Base-by-base conservation (phyloP, 768 basidiomycete genomes). In the Neoboletus subvelutipes region DNA sequence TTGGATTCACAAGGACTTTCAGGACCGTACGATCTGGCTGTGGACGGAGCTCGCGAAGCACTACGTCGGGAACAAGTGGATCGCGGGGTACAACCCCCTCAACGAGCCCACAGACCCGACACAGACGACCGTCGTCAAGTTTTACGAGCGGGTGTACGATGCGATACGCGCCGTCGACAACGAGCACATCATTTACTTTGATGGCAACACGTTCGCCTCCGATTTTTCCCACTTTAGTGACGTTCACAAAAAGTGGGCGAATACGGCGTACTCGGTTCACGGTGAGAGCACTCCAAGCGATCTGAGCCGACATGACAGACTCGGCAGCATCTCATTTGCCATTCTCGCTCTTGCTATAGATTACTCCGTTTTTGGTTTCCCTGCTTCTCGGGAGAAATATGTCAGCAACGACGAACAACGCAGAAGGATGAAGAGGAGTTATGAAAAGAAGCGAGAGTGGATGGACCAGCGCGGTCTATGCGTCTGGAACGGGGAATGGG, bases 1-100 rank as follows among this genome's bases (percentile, higher is more conserved):
- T 77, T 93, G 88, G 88, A 81, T 80, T 49, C 87, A 92, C 78
- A 90, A 84, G 61, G 90, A 92, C 69, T 88, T 90, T 78, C 90
- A 92, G 68, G 88, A 93, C 71, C 83, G 90, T 2, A 72, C 80
- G 11, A 70, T 91, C 51, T 86, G 86, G 84, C 80, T 94, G 40
- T 93, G 92, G 91, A 79, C 78, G 37, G 76, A 89, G 64, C 77
- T 92, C 34, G 88, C 91, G 1, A 77, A 76, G 64, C 88, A 89
- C 69, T 92, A 92, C 78, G 85, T 79, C 60, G 79, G 76, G 55
- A 89, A 93, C 71, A 78, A 82, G 58, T 92, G 90, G 90, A 84
- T 93, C 56, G 91, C 90, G 2, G 89, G 91, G 18, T 94, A 90
- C 74, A 93, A 93, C 71, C 88, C 86, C 4, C 76, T 94, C 46